Evolutionary conservation across 331 rosid species (phyloP).

Genomic region (Rhamnella rubrinervis): DNA sequence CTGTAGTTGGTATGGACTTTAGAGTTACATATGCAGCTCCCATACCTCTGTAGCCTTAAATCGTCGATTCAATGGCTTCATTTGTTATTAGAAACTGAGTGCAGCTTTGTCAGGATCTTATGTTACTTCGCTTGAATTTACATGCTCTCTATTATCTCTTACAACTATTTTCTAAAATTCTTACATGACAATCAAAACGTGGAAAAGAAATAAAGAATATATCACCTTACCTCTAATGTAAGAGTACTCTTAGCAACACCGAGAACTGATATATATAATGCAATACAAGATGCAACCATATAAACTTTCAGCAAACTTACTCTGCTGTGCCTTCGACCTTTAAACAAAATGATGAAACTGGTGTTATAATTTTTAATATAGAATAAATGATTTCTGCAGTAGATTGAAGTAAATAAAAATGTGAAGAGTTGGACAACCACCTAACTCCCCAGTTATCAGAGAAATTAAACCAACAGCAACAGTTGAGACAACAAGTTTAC

Average conservation of each 20-base stretch:
- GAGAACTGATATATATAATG: conserved; percentile 35
- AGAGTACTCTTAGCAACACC: conserved; percentile 43
- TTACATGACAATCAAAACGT: not conserved
- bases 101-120: not conserved
- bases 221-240: conserved; percentile 47
- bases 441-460: conserved; percentile 54
- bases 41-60: not conserved
- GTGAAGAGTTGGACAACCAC: conserved; percentile 28
- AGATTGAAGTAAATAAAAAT: not conserved
- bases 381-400: conserved; percentile 3
- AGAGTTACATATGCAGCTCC: not conserved
- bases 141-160: not conserved
- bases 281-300: conserved; percentile 41
- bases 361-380: not conserved
- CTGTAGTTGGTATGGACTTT: not conserved
- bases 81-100: not conserved
- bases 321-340: conserved; percentile 71
- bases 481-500: conserved; percentile 46
- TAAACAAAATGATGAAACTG: conserved; percentile 25
- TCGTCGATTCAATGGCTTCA: not conserved
- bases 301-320: conserved; percentile 51
- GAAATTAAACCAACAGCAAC: conserved; percentile 42
- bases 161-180: not conserved
- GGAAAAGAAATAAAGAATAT: not conserved
- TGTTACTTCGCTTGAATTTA: not conserved